These are phyloP conservation scores for Trichoderma gracile DNA, from an alignment of 2,329 filamentous ascomycete species.

Conservation along the genomic window DNA sequence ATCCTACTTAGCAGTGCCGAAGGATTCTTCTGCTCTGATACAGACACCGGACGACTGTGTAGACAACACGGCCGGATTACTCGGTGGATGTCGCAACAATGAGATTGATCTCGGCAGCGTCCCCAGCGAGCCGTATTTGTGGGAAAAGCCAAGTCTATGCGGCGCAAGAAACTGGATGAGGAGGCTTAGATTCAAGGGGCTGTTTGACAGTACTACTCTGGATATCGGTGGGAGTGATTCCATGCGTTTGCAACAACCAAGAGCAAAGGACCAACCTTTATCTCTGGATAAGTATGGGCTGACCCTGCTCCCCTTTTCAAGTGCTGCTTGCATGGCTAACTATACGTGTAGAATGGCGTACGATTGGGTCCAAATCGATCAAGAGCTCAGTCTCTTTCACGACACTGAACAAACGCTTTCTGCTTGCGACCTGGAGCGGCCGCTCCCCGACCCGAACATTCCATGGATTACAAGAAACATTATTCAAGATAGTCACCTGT, in stretches of 20 bases:
- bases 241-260: neutral
- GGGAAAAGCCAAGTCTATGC: neutral
- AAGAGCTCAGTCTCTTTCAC: conserved; percentile 68
- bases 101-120: neutral
- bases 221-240: neutral
- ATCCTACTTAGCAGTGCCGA: neutral
- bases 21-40: neutral
- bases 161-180: neutral
- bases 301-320: neutral
- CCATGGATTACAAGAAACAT: conserved; percentile 51
- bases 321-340: neutral
- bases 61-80: neutral
- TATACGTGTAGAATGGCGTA: conserved; percentile 60
- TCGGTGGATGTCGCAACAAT: neutral
- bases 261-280: neutral
- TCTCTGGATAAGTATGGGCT: neutral
- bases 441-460: conserved; percentile 61
- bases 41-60: neutral
- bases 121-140: neutral
- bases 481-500: neutral
- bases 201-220: conserved; percentile 2
- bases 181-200: neutral
- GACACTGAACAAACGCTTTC: conserved; percentile 64
- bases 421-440: conserved; percentile 64
- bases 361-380: conserved; percentile 73